A percentile compares a stretch with the other conserved stretches of the same genome.
Conservation (phyloP, 1,139 yeast genomes). For the Barnettozyma hawaiiensis region DNA sequence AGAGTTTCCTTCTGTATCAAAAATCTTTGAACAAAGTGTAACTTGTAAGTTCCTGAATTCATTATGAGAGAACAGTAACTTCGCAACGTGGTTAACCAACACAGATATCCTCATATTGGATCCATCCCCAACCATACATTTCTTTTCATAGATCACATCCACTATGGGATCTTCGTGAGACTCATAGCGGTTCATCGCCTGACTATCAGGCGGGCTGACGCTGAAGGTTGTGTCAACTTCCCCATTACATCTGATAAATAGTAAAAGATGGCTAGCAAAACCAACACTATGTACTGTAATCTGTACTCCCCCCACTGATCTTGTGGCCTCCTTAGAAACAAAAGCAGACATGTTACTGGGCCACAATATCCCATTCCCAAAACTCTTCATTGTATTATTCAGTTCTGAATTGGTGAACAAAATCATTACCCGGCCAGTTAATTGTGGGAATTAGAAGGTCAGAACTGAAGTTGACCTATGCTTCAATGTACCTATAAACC, state of each 20-base stretch:
- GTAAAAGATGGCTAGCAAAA: background rate
- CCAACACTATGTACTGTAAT: background rate
- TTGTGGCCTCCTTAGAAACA: background rate
- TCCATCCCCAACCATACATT: constrained; percentile 28
- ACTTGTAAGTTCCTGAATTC: constrained; percentile 31
- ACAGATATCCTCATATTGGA: constrained; percentile 30
- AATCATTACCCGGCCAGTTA: too few species aligned
- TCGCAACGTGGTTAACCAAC: constrained; percentile 32
- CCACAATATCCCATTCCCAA: too few species aligned
- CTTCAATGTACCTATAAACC: too few species aligned
- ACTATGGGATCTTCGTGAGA: constrained; percentile 10
- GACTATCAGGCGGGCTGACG: constrained; percentile 28
- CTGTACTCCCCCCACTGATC: background rate
- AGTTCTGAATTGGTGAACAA: too few species aligned
- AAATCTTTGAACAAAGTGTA: constrained; percentile 38
- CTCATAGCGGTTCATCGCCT: constrained; percentile 7
- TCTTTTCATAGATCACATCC: constrained; percentile 17
- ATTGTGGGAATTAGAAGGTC: too few species aligned
- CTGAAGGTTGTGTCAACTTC: constrained; percentile 34
- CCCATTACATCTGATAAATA: constrained; percentile 25
- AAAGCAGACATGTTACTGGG: background rate
- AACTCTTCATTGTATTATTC: too few species aligned
- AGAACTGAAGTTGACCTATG: too few species aligned
- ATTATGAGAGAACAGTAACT: constrained; percentile 24
- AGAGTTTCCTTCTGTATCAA: constrained; percentile 12